Base-by-base conservation (phyloP, 805 yeast species). In the Sungouiella thailandica region DNA sequence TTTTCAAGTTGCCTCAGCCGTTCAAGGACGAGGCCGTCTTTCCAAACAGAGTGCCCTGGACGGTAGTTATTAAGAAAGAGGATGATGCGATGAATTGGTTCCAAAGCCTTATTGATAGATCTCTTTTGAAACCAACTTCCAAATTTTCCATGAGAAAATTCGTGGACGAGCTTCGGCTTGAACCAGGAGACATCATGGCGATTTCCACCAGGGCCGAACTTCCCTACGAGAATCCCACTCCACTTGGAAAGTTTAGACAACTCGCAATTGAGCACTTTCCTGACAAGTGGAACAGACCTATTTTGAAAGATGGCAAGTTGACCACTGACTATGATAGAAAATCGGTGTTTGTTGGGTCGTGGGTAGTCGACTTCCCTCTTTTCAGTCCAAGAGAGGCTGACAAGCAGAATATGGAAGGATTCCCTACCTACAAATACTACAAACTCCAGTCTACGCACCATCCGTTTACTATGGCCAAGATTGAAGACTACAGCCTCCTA, bases 301-400 rank as follows among this genome's bases (percentile, higher is more conserved):
- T 64, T 3, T 30, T 32, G 3, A 44, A 31, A 30, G 57, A 43
- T 15, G 49, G 49, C 16, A 5, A 18, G 3, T 10, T 41, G 6
- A 14, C 12, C 13, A 30, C 27, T 5, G 25, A 38, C 11, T 53
- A 47, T 37, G 50, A 41, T 38, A 35, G 31, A 25, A 48, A 38
- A 2, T 62, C 70, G 12, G 43, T 71, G 1, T 74, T 76, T 53
- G 81, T 80, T 3, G 88, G 78, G 0, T 57, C 77, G 1, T 93
- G 98, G 98, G 80, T 93, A 8, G 80, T 78, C n/a, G 84, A 86
- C 37, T 93, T 93, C 63, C 98, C 98, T 1, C 64, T 93, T 9
- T 93, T 93, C 58, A 81, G 80, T 38, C 98, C 98, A 0, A 52
- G 60, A 4, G 89, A 81, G 42, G 30, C 46, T 1, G 30, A 40